Evolutionary conservation across 2,329 filamentous ascomycete species (phyloP), one percentile per base, ranked within the genome.

Genomic region (Ambrosiella cleistominuta): DNA sequence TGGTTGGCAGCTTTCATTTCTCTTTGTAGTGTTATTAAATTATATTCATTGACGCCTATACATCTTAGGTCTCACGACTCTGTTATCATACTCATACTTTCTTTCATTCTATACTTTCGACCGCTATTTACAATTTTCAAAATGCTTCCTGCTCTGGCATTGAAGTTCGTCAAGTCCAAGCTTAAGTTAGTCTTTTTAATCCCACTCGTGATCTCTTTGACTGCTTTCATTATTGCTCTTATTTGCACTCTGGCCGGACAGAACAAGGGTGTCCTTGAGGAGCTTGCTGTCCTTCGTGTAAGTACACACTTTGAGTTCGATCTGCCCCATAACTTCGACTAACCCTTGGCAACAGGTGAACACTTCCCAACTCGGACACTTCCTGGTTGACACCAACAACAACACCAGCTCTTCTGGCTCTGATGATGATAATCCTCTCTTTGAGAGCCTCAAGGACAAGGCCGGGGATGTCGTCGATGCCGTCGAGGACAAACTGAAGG

Each of bases 201-300:
- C 17, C 71, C 71, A 54, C 59, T 73, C 62, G 63, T 67, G 35
- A 63, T 72, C 44, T 67, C 68, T 60, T 64, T 72, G 47, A 67
- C 68, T 62, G 68, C 66, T 40, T 69, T 73, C 59, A 65, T 73
- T 42, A 67, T 73, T 15, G 67, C 68, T 13, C 67, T 68, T 49
- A 64, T 73, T n/a, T 66, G 66, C 54, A 67, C 72, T 36, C 71
- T 72, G 61, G 67, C 71, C 38, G 71, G 71, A 12, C 67, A 68
- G 47, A 64, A 71, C 47, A 62, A 69, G 58, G 71, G 71, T 1
- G 71, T 73, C 57, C 69, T 73, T 68, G 71, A 73, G 59, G 70
- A 72, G 44, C 72, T 72, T 62, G 70, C 68, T 56, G 63, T 73
- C 50, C 64, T 70, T 44, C 66, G 71, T 61, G 70, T 72, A 63